Percentiles rank a stretch among this genome's conserved stretches.
Conservation (phyloP, 1,284 basidiomycete genomes). For the Trametes pubescens region DNA sequence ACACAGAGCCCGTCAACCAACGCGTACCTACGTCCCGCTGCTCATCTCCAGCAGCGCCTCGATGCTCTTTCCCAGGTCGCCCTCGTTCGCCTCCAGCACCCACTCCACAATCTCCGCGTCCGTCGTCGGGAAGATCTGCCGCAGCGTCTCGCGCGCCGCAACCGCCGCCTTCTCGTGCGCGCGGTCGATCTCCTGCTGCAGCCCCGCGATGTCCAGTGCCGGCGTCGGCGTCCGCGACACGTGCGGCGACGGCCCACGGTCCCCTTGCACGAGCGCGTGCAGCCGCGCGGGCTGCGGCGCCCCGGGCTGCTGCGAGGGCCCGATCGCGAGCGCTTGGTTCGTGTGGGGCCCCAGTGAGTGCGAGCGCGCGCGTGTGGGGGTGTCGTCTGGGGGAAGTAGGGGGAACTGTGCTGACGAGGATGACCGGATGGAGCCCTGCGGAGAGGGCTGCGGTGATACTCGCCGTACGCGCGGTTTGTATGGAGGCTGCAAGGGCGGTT, state of each 20-base stretch:
- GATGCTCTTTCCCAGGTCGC: constrained; percentile 89
- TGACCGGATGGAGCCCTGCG: constrained; percentile 33
- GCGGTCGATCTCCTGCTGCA: constrained; percentile 82
- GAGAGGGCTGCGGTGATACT: constrained; percentile 42
- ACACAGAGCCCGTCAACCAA: background rate
- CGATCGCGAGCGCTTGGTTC: constrained; percentile 50
- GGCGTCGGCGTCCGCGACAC: constrained; percentile 76
- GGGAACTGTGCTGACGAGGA: constrained; percentile 43
- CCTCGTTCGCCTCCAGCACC: constrained; percentile 88
- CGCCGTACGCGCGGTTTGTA: constrained; percentile 77
- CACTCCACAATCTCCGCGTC: constrained; percentile 86
- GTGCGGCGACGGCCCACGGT: constrained; percentile 39
- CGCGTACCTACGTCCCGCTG: constrained; percentile 48
- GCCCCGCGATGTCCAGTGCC: constrained; percentile 69
- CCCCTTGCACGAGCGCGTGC: constrained; percentile 44
- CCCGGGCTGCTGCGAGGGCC: constrained; percentile 47
- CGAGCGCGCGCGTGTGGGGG: constrained; percentile 50
- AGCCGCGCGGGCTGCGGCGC: constrained; percentile 52
- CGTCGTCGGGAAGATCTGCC: constrained; percentile 86
- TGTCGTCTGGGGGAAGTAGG: constrained; percentile 52
- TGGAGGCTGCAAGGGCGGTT: constrained; percentile 65
- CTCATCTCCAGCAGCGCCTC: constrained; percentile 85
- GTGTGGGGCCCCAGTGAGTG: constrained; percentile 45
- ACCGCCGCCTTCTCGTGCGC: constrained; percentile 74
- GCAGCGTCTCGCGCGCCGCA: constrained; percentile 74